Evolutionary conservation across 768 basidiomycete species (phyloP), one percentile per base, ranked within the genome.

Genomic region (Amanita thiersii): DNA sequence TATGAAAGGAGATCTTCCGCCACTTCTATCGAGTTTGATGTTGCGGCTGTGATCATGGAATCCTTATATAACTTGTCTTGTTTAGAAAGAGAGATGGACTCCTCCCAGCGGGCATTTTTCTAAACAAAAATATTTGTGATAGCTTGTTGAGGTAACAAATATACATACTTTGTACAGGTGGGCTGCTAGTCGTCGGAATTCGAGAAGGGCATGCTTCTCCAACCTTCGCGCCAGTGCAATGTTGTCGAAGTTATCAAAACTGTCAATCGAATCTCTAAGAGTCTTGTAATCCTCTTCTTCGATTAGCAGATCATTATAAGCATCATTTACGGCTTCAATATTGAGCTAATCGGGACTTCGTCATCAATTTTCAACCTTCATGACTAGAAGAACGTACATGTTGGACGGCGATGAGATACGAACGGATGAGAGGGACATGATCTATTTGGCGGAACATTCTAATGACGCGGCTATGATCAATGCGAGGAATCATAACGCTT

Each of bases 221-320:
- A 99, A 63, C 37, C 86, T 77, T 53, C 76, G 75, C 1, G 94
- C 93, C 23, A 99, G 79, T 21, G 67, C 73, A 46, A 90, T 79
- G 52, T 87, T 90, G 63, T 98, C 88, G 68, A 96, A 99, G 64
- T 96, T 97, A 64, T 97, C 92, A 56, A 96, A 93, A 59, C 92
- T 92, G 64, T 98, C 94, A 39, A 98, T 93, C 7, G 90, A 93
- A 60, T 96, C 96, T 6, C 94, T 86, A 5, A 99, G 76, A 0
- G 94, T 97, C 62, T 94, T 91, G 70, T 93, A 90, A 58, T 99
- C 94, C 63, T 99, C 96, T 60, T 99, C 96, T 60, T 99, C 96
- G 46, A 99, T 98, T 31, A 98, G 72, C n/a, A 99, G 69, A 54
- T 91, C 87, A 54, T 98, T 97, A 68, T 96, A 97, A 5, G 94